Conservation (phyloP, 139 green algal genomes). For the Zygnema cylindricum region DNA sequence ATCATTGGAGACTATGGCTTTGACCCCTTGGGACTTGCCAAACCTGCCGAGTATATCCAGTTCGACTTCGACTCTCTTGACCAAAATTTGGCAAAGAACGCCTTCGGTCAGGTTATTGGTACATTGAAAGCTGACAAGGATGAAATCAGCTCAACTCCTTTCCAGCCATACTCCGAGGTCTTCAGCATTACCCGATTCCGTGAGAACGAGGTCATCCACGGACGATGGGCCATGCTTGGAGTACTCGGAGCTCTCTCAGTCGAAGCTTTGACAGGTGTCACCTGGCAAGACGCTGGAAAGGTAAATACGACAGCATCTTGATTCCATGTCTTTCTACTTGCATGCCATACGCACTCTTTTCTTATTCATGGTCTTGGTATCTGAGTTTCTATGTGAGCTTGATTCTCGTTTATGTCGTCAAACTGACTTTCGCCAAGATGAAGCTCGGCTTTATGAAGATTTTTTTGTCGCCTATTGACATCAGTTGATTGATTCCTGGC, state of each 20-base stretch:
- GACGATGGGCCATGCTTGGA: constrained; percentile 65
- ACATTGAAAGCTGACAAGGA: constrained; percentile 61
- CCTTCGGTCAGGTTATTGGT: constrained; percentile 80
- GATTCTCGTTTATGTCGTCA: too few relatives aligned
- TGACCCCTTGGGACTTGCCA: constrained; percentile 65
- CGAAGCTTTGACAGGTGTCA: constrained; percentile 62
- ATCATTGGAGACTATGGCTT: constrained; percentile 70
- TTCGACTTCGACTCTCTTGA: constrained; percentile 89
- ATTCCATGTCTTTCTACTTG: too few relatives aligned
- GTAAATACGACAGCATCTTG: too few relatives aligned
- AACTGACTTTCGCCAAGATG: background rate
- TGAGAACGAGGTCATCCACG: constrained; percentile 65
- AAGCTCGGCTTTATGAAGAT: too few relatives aligned
- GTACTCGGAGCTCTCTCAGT: constrained; percentile 55
- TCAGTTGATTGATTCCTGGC: too few relatives aligned
- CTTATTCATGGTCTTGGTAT: too few relatives aligned
- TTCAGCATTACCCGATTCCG: constrained; percentile 93
- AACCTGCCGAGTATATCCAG: constrained; percentile 82
- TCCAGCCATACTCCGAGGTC: constrained; percentile 75
- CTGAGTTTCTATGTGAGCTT: too few relatives aligned
- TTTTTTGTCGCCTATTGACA: too few relatives aligned
- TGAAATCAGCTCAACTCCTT: constrained; percentile 39
- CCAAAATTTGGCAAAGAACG: constrained; percentile 90
- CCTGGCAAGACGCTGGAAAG: constrained; percentile 63
- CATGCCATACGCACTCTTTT: too few relatives aligned